These are phyloP conservation scores for Solanum chacoense DNA, from an alignment of 305 asterid species.

Conservation along the genomic window DNA sequence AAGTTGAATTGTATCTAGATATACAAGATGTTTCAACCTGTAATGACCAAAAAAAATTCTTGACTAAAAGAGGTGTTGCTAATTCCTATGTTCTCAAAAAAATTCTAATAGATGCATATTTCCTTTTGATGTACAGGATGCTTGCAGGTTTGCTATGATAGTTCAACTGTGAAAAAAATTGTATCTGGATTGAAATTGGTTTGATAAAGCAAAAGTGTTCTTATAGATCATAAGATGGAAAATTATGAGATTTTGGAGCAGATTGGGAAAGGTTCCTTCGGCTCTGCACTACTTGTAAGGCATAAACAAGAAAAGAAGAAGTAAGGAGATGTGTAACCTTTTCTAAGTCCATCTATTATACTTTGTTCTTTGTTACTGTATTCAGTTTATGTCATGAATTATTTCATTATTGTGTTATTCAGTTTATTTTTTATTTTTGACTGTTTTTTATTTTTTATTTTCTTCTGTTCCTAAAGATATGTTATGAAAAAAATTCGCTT, in stretches of 20 bases:
- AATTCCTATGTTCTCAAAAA: not conserved
- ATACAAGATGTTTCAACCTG: not conserved
- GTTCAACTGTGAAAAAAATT: not conserved
- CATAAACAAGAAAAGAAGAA: constrained; percentile 89
- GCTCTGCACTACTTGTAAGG: constrained; percentile 90
- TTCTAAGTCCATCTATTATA: not conserved
- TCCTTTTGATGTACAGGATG: not conserved
- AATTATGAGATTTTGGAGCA: constrained; percentile 85
- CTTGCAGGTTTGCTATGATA: not conserved
- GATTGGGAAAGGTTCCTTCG: constrained; percentile 95
- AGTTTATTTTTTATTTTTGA: constrained; percentile 6
- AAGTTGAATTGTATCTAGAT: not conserved
- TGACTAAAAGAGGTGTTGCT: not conserved
- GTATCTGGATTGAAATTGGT: not conserved
- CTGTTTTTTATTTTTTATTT: not conserved
- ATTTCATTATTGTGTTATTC: not conserved
- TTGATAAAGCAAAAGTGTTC: not conserved
- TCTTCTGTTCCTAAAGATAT: constrained; percentile 40
- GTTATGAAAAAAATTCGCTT: constrained; percentile 96
- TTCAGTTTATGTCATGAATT: not conserved
- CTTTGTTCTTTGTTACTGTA: not conserved
- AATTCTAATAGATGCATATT: not conserved
- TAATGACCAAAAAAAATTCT: not conserved
- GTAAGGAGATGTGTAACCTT: constrained; percentile 30
- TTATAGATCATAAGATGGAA: constrained; percentile 42